Conservation (phyloP, 805 yeast genomes). For the Ogataea sp. region DNA sequence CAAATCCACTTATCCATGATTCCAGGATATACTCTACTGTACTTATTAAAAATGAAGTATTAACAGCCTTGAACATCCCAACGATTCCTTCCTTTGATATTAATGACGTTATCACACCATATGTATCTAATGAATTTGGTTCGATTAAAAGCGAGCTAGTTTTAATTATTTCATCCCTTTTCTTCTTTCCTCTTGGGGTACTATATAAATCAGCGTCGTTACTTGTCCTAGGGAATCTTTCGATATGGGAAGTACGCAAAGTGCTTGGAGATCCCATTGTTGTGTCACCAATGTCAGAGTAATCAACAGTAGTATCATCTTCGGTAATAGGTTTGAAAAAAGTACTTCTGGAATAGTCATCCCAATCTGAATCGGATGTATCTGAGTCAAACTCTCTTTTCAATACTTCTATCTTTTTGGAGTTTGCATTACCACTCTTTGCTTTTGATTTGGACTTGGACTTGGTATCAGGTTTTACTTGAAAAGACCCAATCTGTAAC, state of each 20-base stretch:
- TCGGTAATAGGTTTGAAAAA: neutral
- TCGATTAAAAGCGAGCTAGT: conserved; percentile 33
- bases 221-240: neutral
- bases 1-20: conserved; percentile 86
- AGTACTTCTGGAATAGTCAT: neutral
- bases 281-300: neutral
- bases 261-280: neutral
- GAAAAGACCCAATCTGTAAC: conserved; percentile 70
- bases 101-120: conserved; percentile 56
- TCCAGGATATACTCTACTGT: conserved; percentile 71
- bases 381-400: too few species aligned
- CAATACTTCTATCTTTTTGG: too few species aligned
- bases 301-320: neutral
- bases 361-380: conserved; percentile 5
- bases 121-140: conserved; percentile 54
- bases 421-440: too few species aligned
- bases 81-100: conserved; percentile 64
- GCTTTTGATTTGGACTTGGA: neutral
- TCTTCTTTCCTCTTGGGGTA: neutral
- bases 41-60: conserved; percentile 71
- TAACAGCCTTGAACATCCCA: conserved; percentile 66
- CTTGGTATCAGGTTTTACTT: neutral
- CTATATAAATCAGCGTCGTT: neutral
- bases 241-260: neutral
- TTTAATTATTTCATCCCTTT: neutral